Evolutionary conservation across 805 yeast species (phyloP), one percentile per base, ranked within the genome.

Genomic region (Kazachstania viticola): DNA sequence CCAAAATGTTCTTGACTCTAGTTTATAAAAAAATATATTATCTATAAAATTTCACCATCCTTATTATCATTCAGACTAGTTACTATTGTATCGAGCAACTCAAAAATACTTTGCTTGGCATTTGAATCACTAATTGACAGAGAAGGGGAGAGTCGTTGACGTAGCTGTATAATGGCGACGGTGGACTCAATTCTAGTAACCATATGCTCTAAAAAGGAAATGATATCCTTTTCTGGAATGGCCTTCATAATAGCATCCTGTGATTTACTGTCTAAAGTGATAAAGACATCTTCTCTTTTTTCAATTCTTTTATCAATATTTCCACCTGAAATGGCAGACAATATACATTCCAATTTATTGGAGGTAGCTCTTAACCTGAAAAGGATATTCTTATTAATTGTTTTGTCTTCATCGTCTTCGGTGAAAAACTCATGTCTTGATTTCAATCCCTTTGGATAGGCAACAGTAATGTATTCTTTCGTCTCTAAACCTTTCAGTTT

Each of bases 401-500:
- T 32, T 24, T 43, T 46, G 14, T 44, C 37, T 14, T 51, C 56
- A 24, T 56, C 49, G 17, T 61, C 54, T 9, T 51, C 51, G 14
- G 53, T 41, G 26, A 55, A 58, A 48, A 49, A 60, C 33, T 69
- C 71, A 55, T 68, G 68, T 42, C 97, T 67, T 3, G 77, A 61
- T 3, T 65, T 66, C 34, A 87, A 60, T 17, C 65, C 62, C 34
- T 64, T 62, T 2, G 97, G 94, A 60, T 78, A 87, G 0, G 75
- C 72, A 29, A 84, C 64, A 16, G 93, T 81, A 12, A 91, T 77
- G 24, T 69, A 68, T 54, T 91, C 98, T 2, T 94, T 94, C 22
- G 85, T 77, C 67, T 91, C 98, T 13, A 91, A 67, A 14, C 98
- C 98, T 54, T 91, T 91, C 49, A 91, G 66, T 54, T 87, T 85